Percentiles rank a stretch among this genome's conserved stretches.
Conservation (phyloP, 1,284 basidiomycete genomes). For the Ustilago sp. region DNA sequence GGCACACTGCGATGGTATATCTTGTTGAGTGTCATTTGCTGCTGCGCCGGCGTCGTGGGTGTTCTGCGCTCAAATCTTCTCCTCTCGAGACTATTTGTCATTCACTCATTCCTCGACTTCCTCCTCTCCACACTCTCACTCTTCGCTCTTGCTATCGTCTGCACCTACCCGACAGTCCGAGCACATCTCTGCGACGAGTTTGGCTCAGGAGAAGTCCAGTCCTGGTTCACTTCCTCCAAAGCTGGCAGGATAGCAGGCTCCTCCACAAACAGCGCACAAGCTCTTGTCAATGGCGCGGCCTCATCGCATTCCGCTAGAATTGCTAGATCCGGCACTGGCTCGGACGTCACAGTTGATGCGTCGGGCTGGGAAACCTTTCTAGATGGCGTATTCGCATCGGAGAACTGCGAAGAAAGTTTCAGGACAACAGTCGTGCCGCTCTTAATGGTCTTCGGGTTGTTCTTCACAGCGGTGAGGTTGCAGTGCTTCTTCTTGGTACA, state of each 20-base stretch:
- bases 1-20: constrained; percentile 44
- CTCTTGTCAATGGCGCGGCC: not conserved
- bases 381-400: constrained; percentile 47
- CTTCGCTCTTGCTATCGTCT: constrained; percentile 46
- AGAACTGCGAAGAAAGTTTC: constrained; percentile 58
- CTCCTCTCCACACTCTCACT: constrained; percentile 57
- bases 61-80: constrained; percentile 46
- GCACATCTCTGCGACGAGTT: constrained; percentile 56
- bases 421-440: constrained; percentile 44
- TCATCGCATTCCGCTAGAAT: not conserved
- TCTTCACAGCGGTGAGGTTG: constrained; percentile 47
- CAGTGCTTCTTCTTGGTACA: constrained; percentile 53
- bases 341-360: constrained; percentile 26
- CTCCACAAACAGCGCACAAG: not conserved
- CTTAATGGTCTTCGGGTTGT: constrained; percentile 39
- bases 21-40: constrained; percentile 41
- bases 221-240: constrained; percentile 25
- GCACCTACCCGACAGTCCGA: constrained; percentile 52
- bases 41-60: constrained; percentile 47
- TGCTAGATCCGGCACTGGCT: not conserved
- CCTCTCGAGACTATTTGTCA: constrained; percentile 52
- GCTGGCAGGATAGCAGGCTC: not conserved
- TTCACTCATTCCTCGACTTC: constrained; percentile 59
- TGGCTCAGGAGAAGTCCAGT: constrained; percentile 41
- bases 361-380: constrained; percentile 51